These are phyloP conservation scores for Aspergillus thermomutatus DNA, from an alignment of 2,329 filamentous ascomycete species.

Conservation along the genomic window DNA sequence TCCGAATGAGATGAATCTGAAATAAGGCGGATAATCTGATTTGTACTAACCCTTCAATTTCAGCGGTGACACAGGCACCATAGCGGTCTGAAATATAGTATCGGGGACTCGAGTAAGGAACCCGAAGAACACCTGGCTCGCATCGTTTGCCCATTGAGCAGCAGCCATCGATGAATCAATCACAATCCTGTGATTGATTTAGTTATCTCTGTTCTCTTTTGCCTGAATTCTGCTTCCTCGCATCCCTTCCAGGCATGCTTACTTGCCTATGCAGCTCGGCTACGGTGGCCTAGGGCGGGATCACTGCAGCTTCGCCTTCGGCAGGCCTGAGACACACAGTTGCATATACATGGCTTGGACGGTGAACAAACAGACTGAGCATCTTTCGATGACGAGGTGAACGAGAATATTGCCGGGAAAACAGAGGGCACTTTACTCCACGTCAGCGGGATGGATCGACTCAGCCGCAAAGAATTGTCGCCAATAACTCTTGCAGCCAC, in stretches of 20 bases:
- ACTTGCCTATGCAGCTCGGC: too few species aligned
- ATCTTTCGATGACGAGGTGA: too few species aligned
- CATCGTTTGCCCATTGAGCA: conserved; percentile 10
- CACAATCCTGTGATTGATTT: neutral
- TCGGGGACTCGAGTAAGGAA: conserved; percentile 13
- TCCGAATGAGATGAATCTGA: neutral
- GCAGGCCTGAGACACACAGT: too few species aligned
- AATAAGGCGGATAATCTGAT: neutral
- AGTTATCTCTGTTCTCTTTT: neutral
- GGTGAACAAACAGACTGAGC: too few species aligned
- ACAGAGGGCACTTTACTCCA: neutral
- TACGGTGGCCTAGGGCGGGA: neutral
- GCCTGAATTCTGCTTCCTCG: too few species aligned
- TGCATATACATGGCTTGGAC: neutral
- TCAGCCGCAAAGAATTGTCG: neutral
- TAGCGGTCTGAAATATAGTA: neutral
- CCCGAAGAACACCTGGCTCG: conserved; percentile 12
- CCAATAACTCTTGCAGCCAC: neutral
- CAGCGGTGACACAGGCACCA: neutral
- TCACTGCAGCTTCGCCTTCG: neutral
- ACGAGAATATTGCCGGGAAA: too few species aligned
- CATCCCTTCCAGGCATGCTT: too few species aligned
- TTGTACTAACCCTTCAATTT: neutral
- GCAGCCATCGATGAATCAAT: conserved; percentile 30
- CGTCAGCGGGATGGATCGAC: neutral